phyloP scores from a whole-genome alignment of 768 basidiomycete species.

The Tricholoma flavovirens region DNA sequence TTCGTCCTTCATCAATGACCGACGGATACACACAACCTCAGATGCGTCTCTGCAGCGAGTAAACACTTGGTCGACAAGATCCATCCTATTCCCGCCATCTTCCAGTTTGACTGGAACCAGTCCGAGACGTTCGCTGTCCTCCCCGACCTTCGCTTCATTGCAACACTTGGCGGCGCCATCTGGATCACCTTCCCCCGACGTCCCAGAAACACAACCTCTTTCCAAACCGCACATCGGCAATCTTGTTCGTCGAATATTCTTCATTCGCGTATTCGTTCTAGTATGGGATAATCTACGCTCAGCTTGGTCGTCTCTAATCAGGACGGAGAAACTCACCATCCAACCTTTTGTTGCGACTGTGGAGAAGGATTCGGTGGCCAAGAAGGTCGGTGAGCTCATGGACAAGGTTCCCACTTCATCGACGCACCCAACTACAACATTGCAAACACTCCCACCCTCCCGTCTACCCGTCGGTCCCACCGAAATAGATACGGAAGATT shows the following conservation, averaged over 20 bases:
- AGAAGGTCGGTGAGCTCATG: background rate
- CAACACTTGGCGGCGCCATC: slow-evolving; percentile 20
- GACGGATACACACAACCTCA: slow-evolving; percentile 17
- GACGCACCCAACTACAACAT: background rate
- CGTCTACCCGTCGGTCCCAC: background rate
- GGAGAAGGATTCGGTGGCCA: slow-evolving; percentile 1
- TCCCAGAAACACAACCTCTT: slow-evolving; percentile 24
- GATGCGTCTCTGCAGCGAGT: slow-evolving; percentile 39
- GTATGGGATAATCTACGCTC: slow-evolving; percentile 66
- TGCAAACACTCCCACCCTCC: background rate
- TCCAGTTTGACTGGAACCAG: slow-evolving; percentile 19
- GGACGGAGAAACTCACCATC: slow-evolving; percentile 2
- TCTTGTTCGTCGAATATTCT: slow-evolving; percentile 54
- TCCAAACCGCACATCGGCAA: slow-evolving; percentile 36
- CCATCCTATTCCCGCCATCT: slow-evolving; percentile 39
- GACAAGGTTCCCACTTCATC: background rate
- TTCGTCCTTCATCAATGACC: slow-evolving; percentile 22
- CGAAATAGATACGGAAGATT: slow-evolving; percentile 7
- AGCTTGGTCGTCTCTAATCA: slow-evolving; percentile 48
- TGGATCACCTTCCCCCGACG: slow-evolving; percentile 18
- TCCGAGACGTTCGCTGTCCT: slow-evolving; percentile 59
- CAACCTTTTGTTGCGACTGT: slow-evolving; percentile 3
- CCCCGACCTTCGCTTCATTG: slow-evolving; percentile 43
- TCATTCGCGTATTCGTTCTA: slow-evolving; percentile 62
- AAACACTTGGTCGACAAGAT: slow-evolving; percentile 52